phyloP scores from a whole-genome alignment of 495 filamentous ascomycete genomes.

The Hypoxylon intermedium region DNA sequence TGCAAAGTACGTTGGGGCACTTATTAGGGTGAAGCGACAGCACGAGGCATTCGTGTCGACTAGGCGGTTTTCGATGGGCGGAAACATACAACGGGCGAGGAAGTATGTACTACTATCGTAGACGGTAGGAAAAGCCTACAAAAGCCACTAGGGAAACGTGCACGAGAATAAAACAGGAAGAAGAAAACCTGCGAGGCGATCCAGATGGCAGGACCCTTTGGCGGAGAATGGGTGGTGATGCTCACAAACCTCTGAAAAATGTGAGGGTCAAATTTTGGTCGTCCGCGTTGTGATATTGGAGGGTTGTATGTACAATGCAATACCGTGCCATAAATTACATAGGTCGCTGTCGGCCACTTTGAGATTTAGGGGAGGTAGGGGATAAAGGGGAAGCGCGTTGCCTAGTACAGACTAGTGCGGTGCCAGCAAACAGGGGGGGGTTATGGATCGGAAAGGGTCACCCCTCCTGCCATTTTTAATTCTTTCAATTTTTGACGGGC shows the following conservation, averaged over 20 bases:
- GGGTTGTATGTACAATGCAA: slow-evolving; percentile 25
- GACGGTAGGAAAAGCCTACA: slow-evolving; percentile 3
- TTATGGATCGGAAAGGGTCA: slow-evolving; percentile 19
- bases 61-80: slow-evolving; percentile 18
- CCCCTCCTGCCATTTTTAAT: slow-evolving; percentile 33
- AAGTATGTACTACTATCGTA: slow-evolving; percentile 5
- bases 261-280: slow-evolving; percentile 33
- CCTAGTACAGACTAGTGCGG: slow-evolving; percentile 31
- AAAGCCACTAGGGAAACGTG: slow-evolving; percentile 19
- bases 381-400: slow-evolving; percentile 42
- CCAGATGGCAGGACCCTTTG: slow-evolving; percentile 18
- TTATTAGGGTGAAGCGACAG: slow-evolving; percentile 31
- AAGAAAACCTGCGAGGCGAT: too few relatives aligned
- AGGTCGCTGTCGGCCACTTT: slow-evolving; percentile 2
- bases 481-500: slow-evolving; percentile 18
- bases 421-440: slow-evolving; percentile 9
- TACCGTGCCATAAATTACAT: slow-evolving; percentile 2
- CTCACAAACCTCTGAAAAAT: slow-evolving; percentile 37
- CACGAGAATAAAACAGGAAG: slow-evolving; percentile 4
- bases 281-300: slow-evolving; percentile 35
- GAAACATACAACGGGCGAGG: slow-evolving; percentile 16
- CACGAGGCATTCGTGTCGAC: slow-evolving; percentile 43
- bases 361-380: slow-evolving; percentile 37
- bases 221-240: slow-evolving; percentile 25
- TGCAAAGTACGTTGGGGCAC: slow-evolving; percentile 16